Evolutionary conservation across 176 grass and related monocot species (phyloP), one percentile per base, ranked within the genome.

Genomic region (Oropetium thomaeum): DNA sequence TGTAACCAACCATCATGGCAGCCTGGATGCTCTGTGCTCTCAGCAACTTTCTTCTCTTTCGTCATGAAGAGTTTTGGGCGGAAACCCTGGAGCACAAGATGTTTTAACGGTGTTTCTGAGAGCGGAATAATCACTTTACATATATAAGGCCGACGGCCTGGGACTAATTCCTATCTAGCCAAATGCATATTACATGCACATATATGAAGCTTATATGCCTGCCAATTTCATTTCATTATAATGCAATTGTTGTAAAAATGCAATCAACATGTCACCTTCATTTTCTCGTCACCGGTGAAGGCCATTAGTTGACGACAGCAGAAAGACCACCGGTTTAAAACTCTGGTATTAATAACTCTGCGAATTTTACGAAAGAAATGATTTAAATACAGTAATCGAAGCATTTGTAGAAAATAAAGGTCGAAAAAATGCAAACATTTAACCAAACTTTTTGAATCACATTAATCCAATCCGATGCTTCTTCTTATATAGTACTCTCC

Each of bases 21-120:
- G 57, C 49, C 72, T 34, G 80, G 79, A 65, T 32, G 60, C 4
- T 89, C 83, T 55, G 59, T 79, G 58, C 44, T 77, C 64, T 87
- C 76, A 43, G 86, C 74, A 70, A 43, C 31, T 89, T 96, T 89
- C 58, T 87, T 96, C 47, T 84, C 88, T 78, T 91, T 96, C 5
- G 75, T 43, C 15, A 63, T 69, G 15, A 89, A 91, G 55, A 84
- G 72, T 74, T 83, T 91, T 10, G 67, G 68, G 57, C 60, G 38
- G 52, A 83, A 94, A 26, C 77, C 58, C 88, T 90, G 61, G 4
- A 68, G 85, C 4, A 25, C 22, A 82, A 48, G 8, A 14, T 7
- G 10, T 5, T 48, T 45, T 33, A 26, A 20, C 64, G n/a, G 19
- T 23, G 0, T 62, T 58, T n/a, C n/a, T n/a, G n/a, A n/a, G n/a